Evolutionary conservation across 805 yeast genomes (phyloP), one percentile per base, ranked within the genome.

Genomic region (Lipomyces yamadae): DNA sequence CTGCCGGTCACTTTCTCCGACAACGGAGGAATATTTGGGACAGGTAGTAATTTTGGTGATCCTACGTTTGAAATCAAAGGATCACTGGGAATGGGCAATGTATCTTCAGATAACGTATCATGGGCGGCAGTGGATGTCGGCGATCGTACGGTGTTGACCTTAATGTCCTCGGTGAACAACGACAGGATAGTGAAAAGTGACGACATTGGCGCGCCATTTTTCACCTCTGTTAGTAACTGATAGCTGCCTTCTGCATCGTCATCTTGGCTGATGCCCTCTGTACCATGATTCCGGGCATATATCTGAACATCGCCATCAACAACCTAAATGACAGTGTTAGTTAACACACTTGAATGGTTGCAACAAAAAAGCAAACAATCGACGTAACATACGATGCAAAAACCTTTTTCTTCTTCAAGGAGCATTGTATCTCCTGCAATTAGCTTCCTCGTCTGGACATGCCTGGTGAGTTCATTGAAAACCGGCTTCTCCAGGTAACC

Each of bases 401-500:
- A 93, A 0, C 98, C 98, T 5, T 89, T 80, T 4, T 87, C 84
- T 61, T 89, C 91, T 68, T 90, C 91, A 52, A 94, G 78, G 59
- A 86, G 82, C 42, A 95, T 78, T 8, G 89, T 83, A 75, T 94
- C 98, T 48, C 91, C 94, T 4, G 85, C 83, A 34, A 87, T 87
- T 50, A 94, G 76, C 67, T 90, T 89, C 74, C 91, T 92, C 0
- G 98, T 94, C 62, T 91, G 91, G 91, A 94, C 92, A 68, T 89
- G 89, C 74, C 90, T 88, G 2, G 98, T 93, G 72, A 94, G 83
- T 74, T 93, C 98, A 75, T 93, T 96, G 77, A 94, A 93, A 0
- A 94, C 97, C 1, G 91, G 89, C 68, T 88, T 84, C 71, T 94
- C 98, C 59, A 94, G 81, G 76, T 94, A 94, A 1, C 98, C 98